Conservation (phyloP, 2,329 filamentous ascomycete genomes). For the Fusarium staphyleae region DNA sequence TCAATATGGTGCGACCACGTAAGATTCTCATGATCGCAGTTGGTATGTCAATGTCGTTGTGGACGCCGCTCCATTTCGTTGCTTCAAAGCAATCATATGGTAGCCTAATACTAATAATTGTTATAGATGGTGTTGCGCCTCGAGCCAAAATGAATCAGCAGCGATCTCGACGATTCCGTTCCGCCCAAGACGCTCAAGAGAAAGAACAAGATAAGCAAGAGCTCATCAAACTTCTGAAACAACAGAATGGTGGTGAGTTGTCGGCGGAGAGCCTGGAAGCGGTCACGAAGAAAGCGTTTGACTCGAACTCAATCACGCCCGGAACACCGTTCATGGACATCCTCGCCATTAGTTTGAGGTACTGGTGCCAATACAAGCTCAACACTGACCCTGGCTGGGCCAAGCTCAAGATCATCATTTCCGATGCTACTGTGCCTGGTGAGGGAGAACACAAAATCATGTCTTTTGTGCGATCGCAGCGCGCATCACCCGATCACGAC, state of each 20-base stretch:
- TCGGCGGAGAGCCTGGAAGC: slow-evolving; percentile 68
- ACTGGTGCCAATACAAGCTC: slow-evolving; percentile 97
- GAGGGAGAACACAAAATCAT: slow-evolving; percentile 99
- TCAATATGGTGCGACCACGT: slow-evolving; percentile 97
- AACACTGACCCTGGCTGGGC: slow-evolving; percentile 97
- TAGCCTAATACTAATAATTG: slow-evolving; percentile 38
- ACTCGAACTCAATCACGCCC: slow-evolving; percentile 86
- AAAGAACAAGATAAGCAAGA: slow-evolving; percentile 92
- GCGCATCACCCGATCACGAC: slow-evolving; percentile 87
- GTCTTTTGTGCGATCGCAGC: slow-evolving; percentile 95
- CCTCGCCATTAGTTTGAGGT: slow-evolving; percentile 85
- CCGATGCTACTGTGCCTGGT: slow-evolving; percentile 95
- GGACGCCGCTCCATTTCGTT: background rate
- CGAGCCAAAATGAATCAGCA: slow-evolving; percentile 99
- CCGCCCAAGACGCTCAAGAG: slow-evolving; percentile 91
- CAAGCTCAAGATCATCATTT: slow-evolving; percentile 96
- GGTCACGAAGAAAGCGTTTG: slow-evolving; percentile 87
- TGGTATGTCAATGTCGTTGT: slow-evolving; percentile 60
- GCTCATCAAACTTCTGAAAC: slow-evolving; percentile 82
- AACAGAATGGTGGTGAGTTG: slow-evolving; percentile 72
- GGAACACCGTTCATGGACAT: slow-evolving; percentile 99
- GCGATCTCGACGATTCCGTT: slow-evolving; percentile 91
- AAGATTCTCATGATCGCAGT: slow-evolving; percentile 98
- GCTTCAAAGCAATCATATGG: background rate
- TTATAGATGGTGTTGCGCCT: slow-evolving; percentile 88